Evolutionary conservation across 805 yeast genomes (phyloP).

Genomic region (Candida boidinii): DNA sequence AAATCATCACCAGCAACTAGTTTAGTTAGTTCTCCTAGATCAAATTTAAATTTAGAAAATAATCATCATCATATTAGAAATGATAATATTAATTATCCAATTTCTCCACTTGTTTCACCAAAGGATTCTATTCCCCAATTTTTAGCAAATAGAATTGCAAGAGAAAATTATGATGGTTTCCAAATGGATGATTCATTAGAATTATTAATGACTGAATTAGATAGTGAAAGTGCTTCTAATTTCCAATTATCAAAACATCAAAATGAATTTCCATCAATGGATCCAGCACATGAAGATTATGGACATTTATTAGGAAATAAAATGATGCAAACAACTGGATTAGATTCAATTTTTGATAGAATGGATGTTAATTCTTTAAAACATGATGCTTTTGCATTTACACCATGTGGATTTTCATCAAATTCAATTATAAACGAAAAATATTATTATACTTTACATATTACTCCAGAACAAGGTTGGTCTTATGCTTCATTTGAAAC

Average conservation of each 20-base stretch:
- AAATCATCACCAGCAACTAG: not conserved
- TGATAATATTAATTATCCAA: too few relatives aligned
- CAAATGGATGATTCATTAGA: constrained; percentile 61
- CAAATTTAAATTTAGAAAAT: constrained; percentile 1
- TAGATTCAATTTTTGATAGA: constrained; percentile 45
- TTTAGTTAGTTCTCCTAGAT: too few relatives aligned
- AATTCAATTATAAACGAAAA: constrained; percentile 61
- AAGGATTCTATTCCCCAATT: not conserved
- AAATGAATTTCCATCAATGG: constrained; percentile 27
- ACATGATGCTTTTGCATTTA: constrained; percentile 84
- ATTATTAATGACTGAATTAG: constrained; percentile 81
- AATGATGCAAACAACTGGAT: constrained; percentile 54
- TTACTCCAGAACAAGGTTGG: constrained; percentile 92
- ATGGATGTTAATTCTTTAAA: constrained; percentile 24
- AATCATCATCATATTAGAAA: constrained; percentile 2
- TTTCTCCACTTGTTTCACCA: constrained; percentile 11
- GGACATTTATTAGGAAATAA: constrained; percentile 77
- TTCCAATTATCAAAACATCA: constrained; percentile 34
- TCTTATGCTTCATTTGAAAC: constrained; percentile 96
- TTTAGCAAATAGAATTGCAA: too few relatives aligned
- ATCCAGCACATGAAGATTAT: constrained; percentile 46
- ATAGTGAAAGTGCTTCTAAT: constrained; percentile 42
- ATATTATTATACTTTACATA: constrained; percentile 72
- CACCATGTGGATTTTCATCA: constrained; percentile 94
- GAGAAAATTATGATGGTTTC: not conserved